Evolutionary conservation across 2,329 filamentous ascomycete genomes (phyloP).

Genomic region (Acrocalymma vagum): DNA sequence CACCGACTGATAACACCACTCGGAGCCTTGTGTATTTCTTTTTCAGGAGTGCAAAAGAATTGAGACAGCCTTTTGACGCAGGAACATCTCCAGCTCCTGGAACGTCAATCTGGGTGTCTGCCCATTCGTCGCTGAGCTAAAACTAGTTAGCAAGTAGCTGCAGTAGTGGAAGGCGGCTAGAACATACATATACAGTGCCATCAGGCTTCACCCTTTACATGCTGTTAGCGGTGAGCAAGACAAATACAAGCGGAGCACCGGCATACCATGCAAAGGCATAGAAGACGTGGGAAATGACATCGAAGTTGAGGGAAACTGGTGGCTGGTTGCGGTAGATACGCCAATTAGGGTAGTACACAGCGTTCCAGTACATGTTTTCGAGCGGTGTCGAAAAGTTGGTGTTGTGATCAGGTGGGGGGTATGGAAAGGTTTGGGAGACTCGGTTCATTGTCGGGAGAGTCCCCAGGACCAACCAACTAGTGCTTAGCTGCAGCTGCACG

Average conservation of each 20-base stretch:
- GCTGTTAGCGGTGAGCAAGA: slow-evolving; percentile 25
- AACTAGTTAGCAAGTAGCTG: slow-evolving; percentile 22
- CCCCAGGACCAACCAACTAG: slow-evolving; percentile 29
- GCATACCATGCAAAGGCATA: slow-evolving; percentile 77
- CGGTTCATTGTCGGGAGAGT: slow-evolving; percentile 43
- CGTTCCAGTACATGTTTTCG: slow-evolving; percentile 65
- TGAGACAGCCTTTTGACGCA: slow-evolving; percentile 63
- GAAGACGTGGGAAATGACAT: slow-evolving; percentile 81
- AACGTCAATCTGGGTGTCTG: slow-evolving; percentile 75
- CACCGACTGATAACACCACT: slow-evolving; percentile 81
- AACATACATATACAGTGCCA: slow-evolving; percentile 77
- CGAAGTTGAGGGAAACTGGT: slow-evolving; percentile 76
- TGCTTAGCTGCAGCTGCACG: slow-evolving; percentile 42
- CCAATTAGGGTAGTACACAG: slow-evolving; percentile 85
- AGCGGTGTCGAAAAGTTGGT: slow-evolving; percentile 36
- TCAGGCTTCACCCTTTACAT: slow-evolving; percentile 69
- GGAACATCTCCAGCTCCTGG: slow-evolving; percentile 62
- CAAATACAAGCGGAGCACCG: slow-evolving; percentile 9
- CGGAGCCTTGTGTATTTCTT: slow-evolving; percentile 74
- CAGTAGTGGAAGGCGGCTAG: slow-evolving; percentile 41
- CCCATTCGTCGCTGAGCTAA: slow-evolving; percentile 82
- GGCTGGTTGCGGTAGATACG: slow-evolving; percentile 76
- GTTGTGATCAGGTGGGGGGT: slow-evolving; percentile 28
- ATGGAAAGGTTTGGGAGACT: slow-evolving; percentile 25
- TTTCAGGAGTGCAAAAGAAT: slow-evolving; percentile 78